Evolutionary conservation across 75 land plant species (phyloP).

Genomic region (Cunninghamia lanceolata): DNA sequence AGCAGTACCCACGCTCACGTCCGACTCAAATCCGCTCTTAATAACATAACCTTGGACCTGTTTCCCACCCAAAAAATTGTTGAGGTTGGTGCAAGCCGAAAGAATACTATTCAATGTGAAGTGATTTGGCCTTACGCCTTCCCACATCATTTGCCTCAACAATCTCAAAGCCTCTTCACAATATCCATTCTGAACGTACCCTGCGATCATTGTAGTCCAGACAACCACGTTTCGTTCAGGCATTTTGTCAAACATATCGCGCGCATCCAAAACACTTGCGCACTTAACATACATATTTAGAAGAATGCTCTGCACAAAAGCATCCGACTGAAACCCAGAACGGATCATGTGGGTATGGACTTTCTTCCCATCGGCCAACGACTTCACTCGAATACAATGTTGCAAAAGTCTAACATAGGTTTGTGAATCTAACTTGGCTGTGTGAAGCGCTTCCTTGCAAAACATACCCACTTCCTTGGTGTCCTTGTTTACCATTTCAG

Average conservation of each 20-base stretch:
- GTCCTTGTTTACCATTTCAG: too few relatives aligned
- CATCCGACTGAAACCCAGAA: slow-evolving; percentile 19
- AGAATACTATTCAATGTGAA: neutral
- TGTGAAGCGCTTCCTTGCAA: too few relatives aligned
- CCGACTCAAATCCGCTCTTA: neutral
- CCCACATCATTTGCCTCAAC: slow-evolving; percentile 27
- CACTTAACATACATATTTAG: slow-evolving; percentile 57
- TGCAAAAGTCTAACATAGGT: slow-evolving; percentile 8
- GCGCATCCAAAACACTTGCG: slow-evolving; percentile 29
- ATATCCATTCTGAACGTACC: slow-evolving; percentile 47
- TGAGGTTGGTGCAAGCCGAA: neutral
- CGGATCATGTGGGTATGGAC: slow-evolving; percentile 7
- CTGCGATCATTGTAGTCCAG: slow-evolving; percentile 60
- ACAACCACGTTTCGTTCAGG: slow-evolving; percentile 25
- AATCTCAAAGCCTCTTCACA: slow-evolving; percentile 29
- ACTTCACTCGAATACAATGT: slow-evolving; percentile 9
- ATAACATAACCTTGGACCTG: neutral
- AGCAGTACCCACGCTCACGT: neutral
- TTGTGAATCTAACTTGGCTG: neutral
- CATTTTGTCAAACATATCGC: slow-evolving; percentile 30
- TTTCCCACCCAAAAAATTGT: neutral
- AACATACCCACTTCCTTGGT: too few relatives aligned
- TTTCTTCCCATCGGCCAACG: slow-evolving; percentile 15
- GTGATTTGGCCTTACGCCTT: slow-evolving; percentile 20
- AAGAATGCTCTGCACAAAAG: slow-evolving; percentile 38